A percentile compares a stretch with the other conserved stretches of the same genome.
These are phyloP conservation scores for Asterochloris erici DNA, from an alignment of 139 green algal genomes.

Conservation along the genomic window DNA sequence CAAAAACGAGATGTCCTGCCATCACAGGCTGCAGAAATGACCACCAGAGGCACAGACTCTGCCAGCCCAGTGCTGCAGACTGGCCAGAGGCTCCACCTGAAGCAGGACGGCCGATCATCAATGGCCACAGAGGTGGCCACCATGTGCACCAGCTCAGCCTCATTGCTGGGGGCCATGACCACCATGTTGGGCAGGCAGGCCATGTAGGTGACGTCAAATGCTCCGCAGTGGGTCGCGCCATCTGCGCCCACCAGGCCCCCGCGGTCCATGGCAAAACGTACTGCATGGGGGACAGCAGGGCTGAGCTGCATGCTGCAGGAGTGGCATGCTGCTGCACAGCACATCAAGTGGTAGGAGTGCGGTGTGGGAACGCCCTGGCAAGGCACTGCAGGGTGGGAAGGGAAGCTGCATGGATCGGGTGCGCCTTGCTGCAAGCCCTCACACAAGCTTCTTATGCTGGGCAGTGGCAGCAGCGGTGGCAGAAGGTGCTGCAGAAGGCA, in stretches of 20 bases:
- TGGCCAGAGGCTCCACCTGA: slow-evolving; percentile 30
- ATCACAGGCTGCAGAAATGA: no score
- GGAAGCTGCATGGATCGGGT: no score
- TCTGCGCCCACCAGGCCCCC: slow-evolving; percentile 96
- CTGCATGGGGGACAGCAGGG: slow-evolving; percentile 29
- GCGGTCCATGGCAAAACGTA: slow-evolving; percentile 98
- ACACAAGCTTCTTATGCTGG: no score
- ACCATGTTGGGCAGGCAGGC: slow-evolving; percentile 97
- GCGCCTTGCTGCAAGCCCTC: no score
- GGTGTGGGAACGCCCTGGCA: not conserved
- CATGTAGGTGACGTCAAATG: slow-evolving; percentile 96
- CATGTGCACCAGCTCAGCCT: slow-evolving; percentile 86
- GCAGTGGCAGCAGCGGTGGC: no score
- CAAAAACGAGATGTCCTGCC: no score
- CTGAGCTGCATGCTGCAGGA: no score
- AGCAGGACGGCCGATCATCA: slow-evolving; percentile 91
- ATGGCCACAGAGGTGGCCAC: slow-evolving; percentile 89
- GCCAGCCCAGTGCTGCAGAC: not conserved
- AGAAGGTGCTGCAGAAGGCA: no score
- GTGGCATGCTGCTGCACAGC: not conserved
- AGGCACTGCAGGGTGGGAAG: no score
- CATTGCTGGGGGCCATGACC: slow-evolving; percentile 92
- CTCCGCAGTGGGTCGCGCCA: slow-evolving; percentile 92
- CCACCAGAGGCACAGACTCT: no score
- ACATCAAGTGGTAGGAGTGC: not conserved